A percentile compares a stretch with the other conserved stretches of the same genome.
These are phyloP conservation scores for Metschnikowia vanudenii DNA, from an alignment of 805 yeast species.

Conservation along the genomic window DNA sequence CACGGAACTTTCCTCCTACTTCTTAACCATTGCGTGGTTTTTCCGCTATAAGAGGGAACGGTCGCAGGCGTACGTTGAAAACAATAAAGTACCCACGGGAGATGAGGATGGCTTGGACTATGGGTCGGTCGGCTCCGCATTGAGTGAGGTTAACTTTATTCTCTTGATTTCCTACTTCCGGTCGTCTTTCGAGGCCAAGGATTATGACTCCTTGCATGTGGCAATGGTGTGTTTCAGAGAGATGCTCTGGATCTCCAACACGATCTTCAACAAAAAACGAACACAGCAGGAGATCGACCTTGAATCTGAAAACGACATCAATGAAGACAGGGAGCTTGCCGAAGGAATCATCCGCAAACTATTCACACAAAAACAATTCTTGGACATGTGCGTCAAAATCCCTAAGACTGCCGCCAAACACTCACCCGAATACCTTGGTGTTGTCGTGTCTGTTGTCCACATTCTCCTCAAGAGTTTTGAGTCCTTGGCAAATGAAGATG, in stretches of 20 bases:
- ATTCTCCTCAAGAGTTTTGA: conserved; percentile 67
- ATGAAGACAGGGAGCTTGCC: conserved; percentile 47
- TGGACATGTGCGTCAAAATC: conserved; percentile 54
- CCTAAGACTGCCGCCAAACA: conserved; percentile 65
- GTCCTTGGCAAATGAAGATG: conserved; percentile 56
- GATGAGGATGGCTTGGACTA: conserved; percentile 33
- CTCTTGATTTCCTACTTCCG: conserved; percentile 49
- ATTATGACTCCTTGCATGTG: conserved; percentile 66
- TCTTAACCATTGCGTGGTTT: conserved; percentile 72
- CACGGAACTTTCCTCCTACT: conserved; percentile 45
- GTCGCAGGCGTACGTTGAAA: conserved; percentile 6
- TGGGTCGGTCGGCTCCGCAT: conserved; percentile 51
- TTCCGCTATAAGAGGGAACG: conserved; percentile 57
- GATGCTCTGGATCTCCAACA: conserved; percentile 48
- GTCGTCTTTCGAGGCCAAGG: conserved; percentile 40
- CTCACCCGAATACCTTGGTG: conserved; percentile 59
- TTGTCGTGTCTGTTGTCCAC: conserved; percentile 63
- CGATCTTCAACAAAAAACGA: conserved; percentile 37
- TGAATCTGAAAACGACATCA: conserved; percentile 38
- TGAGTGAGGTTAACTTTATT: conserved; percentile 61
- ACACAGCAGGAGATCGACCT: conserved; percentile 16
- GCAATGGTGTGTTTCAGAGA: conserved; percentile 66
- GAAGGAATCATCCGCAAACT: conserved; percentile 62
- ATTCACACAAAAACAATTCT: conserved; percentile 63
- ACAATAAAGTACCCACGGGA: conserved; percentile 11